Base-by-base conservation (phyloP, 139 green algal species). In the Picochlorum costavermella region DNA sequence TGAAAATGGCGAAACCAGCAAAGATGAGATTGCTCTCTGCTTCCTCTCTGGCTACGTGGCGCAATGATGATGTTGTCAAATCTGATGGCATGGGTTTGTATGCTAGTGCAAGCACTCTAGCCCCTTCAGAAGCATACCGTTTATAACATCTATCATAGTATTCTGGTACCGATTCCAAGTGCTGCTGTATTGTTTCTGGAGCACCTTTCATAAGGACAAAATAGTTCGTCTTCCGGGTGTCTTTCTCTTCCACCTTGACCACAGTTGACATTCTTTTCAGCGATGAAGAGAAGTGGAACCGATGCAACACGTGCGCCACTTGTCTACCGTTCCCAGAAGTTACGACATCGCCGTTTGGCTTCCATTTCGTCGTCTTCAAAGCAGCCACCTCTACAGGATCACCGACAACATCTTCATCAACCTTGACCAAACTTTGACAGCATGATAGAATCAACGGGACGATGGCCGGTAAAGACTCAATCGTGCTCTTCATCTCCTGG, bases 181-280 rank as follows among this genome's bases (percentile, higher is more conserved):
- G 70, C 4, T 49, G 31, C 56, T 76, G 59, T 10, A 95, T 36
- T 25, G 89, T 76, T 73, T 98, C 92, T 10, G 92, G 92, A 0
- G 92, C 91, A 1, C 92, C 92, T 72, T 96, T 97, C 61, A 77
- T 72, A 10, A 96, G 33, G 16, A 76, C 81, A 71, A 68, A 85
- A 33, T 65, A 64, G 16, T 28, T 48, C 17, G 56, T 10, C 1
- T 36, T 45, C 0, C 5, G 12, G 28, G 36, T 28, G n/a, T 50
- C 56, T 6, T 51, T 59, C 11, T 33, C 44, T 28, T 79, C 72
- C 2, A 86, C 59, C n/a, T 68, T 61, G 16, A 91, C 81, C 1
- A 95, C 53, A 2, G 78, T 79, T 10, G 80, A 66, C 92, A 98
- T 98, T 71, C 92, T 87, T 73, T 95, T 92, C 16, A 98, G 83